Conservation (phyloP, 306 rosid species). For the Boehmeria nivea region DNA sequence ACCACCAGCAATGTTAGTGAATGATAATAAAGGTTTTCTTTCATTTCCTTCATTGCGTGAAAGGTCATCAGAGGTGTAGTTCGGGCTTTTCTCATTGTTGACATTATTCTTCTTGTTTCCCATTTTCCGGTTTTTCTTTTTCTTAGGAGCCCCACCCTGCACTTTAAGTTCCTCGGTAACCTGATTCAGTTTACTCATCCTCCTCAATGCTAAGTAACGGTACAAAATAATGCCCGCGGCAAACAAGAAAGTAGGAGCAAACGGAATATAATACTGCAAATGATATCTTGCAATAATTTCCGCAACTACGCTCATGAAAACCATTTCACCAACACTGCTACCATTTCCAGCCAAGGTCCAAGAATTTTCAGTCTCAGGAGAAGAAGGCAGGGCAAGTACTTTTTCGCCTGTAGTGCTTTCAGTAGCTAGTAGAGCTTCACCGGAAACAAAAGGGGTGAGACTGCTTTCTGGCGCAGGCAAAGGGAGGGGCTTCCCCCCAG, state of each 20-base stretch:
- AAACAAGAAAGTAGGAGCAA: slow-evolving; percentile 7
- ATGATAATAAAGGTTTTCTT: not conserved
- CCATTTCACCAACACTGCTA: slow-evolving; percentile 1
- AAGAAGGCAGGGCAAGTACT: slow-evolving; percentile 14
- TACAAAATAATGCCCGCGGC: slow-evolving; percentile 14
- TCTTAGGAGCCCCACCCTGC: slow-evolving; percentile 27
- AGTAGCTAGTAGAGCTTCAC: slow-evolving; percentile 6
- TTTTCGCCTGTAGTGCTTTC: not conserved
- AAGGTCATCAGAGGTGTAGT: slow-evolving; percentile 6
- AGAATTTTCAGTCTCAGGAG: slow-evolving; percentile 2
- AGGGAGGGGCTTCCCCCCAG: slow-evolving; percentile 11
- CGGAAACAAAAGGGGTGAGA: not conserved
- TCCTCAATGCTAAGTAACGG: not conserved
- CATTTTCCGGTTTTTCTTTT: slow-evolving; percentile 36
- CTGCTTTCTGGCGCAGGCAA: slow-evolving; percentile 8
- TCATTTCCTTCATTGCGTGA: slow-evolving; percentile 16
- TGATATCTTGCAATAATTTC: slow-evolving; percentile 5
- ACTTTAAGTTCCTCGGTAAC: slow-evolving; percentile 14
- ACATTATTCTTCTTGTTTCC: slow-evolving; percentile 29
- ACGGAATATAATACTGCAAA: slow-evolving; percentile 5
- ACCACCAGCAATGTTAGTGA: slow-evolving; percentile 21
- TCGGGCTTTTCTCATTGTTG: slow-evolving; percentile 24
- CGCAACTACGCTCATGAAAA: not conserved
- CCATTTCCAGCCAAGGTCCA: not conserved
- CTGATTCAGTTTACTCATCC: not conserved